phyloP scores from a whole-genome alignment of 148 eudicot genomes.

The Cornus florida region DNA sequence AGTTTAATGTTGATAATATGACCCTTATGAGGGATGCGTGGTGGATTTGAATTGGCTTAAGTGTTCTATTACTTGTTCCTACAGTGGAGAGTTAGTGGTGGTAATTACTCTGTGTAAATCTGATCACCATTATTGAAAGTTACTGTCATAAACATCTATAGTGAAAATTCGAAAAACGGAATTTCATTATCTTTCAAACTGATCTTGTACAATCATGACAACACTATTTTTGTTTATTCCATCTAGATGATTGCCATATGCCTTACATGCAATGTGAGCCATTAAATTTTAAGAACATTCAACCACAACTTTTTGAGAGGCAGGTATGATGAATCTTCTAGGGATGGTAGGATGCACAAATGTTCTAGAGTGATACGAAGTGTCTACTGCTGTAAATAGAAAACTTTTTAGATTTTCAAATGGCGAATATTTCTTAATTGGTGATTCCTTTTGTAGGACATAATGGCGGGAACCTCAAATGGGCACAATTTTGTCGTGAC shows the following conservation, averaged over 20 bases:
- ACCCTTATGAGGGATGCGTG: not conserved
- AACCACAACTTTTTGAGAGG: not conserved
- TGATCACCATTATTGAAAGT: not conserved
- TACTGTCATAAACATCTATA: not conserved
- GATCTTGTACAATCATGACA: not conserved
- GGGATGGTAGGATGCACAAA: not conserved
- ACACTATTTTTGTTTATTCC: not conserved
- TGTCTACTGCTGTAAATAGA: not conserved
- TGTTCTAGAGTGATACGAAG: not conserved
- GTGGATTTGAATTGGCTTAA: not conserved
- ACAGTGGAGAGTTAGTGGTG: not conserved
- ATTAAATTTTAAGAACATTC: not conserved
- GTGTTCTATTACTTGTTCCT: not conserved
- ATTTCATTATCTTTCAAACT: not conserved
- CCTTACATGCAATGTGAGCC: not conserved
- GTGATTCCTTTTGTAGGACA: not conserved
- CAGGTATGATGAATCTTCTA: not conserved
- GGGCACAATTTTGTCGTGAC: not conserved
- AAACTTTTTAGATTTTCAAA: not conserved
- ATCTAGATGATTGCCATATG: not conserved
- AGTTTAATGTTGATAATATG: not conserved
- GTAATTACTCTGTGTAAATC: not conserved
- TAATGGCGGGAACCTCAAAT: not conserved
- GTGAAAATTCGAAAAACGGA: not conserved
- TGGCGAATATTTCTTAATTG: not conserved